Percentiles rank a stretch among this genome's conserved stretches.
phyloP scores from a whole-genome alignment of 202 grass and related monocot genomes.

The Brachypodium distachyon region DNA sequence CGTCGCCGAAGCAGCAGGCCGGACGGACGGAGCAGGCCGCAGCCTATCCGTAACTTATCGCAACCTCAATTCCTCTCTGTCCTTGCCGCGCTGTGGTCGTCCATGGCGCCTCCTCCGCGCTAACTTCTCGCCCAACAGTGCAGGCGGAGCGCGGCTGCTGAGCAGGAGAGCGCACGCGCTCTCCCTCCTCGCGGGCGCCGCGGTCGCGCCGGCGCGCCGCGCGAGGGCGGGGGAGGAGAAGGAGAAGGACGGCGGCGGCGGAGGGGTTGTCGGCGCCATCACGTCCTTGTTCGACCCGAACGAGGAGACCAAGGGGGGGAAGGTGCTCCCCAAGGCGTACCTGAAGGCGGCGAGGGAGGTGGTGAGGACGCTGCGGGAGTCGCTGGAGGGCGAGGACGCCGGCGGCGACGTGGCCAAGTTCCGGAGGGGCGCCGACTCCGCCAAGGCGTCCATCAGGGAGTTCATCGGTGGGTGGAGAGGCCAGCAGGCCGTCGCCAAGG shows the following conservation, averaged over 20 bases:
- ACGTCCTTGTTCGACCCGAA: constrained; percentile 80
- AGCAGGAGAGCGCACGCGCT: constrained; percentile 41
- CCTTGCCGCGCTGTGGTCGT: background rate
- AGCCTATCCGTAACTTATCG: background rate
- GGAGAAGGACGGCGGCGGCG: background rate
- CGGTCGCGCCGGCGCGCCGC: background rate
- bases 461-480: constrained; percentile 73
- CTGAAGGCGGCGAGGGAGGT: constrained; percentile 82
- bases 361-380: constrained; percentile 82
- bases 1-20: background rate
- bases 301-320: constrained; percentile 79
- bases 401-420: constrained; percentile 60
- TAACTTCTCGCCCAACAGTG: constrained; percentile 9
- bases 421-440: constrained; percentile 68
- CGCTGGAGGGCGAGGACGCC: constrained; percentile 49
- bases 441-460: constrained; percentile 77
- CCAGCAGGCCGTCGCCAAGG: constrained; percentile 44
- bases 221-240: constrained; percentile 32
- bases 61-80: background rate
- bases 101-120: background rate
- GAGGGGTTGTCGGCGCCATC: constrained; percentile 49
- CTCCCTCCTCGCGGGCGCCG: constrained; percentile 27
- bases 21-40: background rate
- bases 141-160: constrained; percentile 24
- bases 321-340: constrained; percentile 77